These are phyloP conservation scores for Canariomyces notabilis DNA, from an alignment of 2,329 filamentous ascomycete genomes.

Conservation along the genomic window DNA sequence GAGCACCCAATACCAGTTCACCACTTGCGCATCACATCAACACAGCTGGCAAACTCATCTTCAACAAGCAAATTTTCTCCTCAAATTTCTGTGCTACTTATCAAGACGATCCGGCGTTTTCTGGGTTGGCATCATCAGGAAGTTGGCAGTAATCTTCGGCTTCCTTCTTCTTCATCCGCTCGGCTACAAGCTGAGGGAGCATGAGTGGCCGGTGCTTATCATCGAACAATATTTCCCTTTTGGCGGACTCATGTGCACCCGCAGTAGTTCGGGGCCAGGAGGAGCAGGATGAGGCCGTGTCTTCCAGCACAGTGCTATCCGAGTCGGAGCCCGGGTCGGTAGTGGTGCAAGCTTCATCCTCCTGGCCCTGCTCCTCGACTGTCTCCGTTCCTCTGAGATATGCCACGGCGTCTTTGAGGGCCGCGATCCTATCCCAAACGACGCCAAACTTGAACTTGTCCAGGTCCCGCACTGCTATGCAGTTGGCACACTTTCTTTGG, in stretches of 20 bases:
- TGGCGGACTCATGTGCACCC: neutral
- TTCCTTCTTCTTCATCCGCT: neutral
- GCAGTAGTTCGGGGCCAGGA: neutral
- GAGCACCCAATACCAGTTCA: no score
- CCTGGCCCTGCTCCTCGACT: neutral
- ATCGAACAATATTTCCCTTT: neutral
- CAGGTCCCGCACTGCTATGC: neutral
- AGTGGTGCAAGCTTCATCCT: neutral
- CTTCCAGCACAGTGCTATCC: neutral
- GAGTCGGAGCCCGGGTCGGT: neutral
- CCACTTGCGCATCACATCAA: no score
- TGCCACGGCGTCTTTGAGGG: constrained; percentile 14
- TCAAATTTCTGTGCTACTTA: no score
- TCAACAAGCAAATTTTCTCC: no score
- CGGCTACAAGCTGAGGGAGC: neutral
- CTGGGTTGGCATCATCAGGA: no score
- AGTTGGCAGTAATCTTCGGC: neutral
- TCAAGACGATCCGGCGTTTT: no score
- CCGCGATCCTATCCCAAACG: constrained; percentile 18
- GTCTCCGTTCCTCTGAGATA: neutral
- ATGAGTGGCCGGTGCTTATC: neutral
- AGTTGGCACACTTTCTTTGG: constrained; percentile 16
- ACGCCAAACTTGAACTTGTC: constrained; percentile 4
- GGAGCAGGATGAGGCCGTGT: neutral
- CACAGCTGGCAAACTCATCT: no score